Percentiles rank a stretch among this genome's conserved stretches.
Conservation (phyloP, 768 basidiomycete genomes). For the Lactifluus hygrophoroides region DNA sequence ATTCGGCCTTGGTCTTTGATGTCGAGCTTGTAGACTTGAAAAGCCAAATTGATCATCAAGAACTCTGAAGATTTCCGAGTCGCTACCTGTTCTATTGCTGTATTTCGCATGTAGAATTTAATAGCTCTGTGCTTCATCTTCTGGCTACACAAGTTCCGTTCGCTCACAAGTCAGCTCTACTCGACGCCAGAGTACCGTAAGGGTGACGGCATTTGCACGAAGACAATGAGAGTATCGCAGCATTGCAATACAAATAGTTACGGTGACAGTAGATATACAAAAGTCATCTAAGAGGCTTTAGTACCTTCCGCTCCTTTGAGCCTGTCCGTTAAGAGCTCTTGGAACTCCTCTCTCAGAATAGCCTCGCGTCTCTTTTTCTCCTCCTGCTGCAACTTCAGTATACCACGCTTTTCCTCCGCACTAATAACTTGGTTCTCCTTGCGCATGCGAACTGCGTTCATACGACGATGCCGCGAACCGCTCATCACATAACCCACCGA, state of each 20-base stretch:
- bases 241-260: neutral
- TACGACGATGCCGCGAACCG: slow-evolving; percentile 85
- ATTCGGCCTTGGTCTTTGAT: slow-evolving; percentile 78
- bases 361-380: slow-evolving; percentile 88
- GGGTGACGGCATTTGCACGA: neutral
- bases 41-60: slow-evolving; percentile 35
- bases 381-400: slow-evolving; percentile 89
- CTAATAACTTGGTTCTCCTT: slow-evolving; percentile 99
- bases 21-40: slow-evolving; percentile 72
- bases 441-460: slow-evolving; percentile 98
- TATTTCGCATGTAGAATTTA: neutral
- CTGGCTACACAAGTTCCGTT: neutral
- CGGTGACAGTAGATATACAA: neutral
- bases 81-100: neutral
- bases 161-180: neutral
- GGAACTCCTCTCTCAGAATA: slow-evolving; percentile 84
- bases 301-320: slow-evolving; percentile 42
- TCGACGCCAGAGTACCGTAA: neutral
- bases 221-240: neutral
- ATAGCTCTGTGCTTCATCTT: neutral
- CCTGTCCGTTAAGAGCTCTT: slow-evolving; percentile 69
- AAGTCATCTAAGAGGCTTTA: slow-evolving; percentile 19
- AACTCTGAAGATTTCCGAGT: slow-evolving; percentile 37
- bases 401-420: slow-evolving; percentile 96
- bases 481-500: slow-evolving; percentile 95